A percentile compares a stretch with the other conserved stretches of the same genome.
Conservation (phyloP, 1,284 basidiomycete genomes). For the Paramarasmius palmivorus region DNA sequence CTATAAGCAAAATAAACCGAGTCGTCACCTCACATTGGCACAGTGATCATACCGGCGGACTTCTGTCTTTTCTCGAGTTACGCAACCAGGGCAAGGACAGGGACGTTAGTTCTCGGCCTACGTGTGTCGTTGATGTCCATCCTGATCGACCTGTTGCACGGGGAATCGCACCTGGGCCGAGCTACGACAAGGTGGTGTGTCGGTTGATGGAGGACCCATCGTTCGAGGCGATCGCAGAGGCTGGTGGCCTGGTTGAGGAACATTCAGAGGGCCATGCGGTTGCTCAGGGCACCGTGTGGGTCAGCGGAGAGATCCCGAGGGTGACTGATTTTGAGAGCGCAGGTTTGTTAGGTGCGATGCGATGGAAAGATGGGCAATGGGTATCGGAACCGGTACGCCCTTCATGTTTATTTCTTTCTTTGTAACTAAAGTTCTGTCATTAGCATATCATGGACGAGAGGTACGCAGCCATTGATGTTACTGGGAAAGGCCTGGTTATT, state of each 20-base stretch:
- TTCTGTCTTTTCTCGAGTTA: constrained; percentile 59
- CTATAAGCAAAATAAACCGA: constrained; percentile 55
- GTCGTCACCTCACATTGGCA: constrained; percentile 84
- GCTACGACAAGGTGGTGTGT: constrained; percentile 55
- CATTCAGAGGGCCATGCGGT: constrained; percentile 62
- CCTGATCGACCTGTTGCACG: constrained; percentile 73
- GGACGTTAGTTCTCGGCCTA: constrained; percentile 1
- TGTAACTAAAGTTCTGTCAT: background rate
- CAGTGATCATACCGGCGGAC: constrained; percentile 77
- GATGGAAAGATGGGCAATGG: constrained; percentile 63
- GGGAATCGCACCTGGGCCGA: constrained; percentile 68
- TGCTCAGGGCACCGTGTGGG: constrained; percentile 60
- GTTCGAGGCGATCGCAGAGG: constrained; percentile 59
- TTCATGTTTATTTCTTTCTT: background rate
- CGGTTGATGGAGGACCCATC: constrained; percentile 70
- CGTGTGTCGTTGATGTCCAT: constrained; percentile 69
- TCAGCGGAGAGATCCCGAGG: constrained; percentile 80
- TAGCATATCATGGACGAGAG: constrained; percentile 82
- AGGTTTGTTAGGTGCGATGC: constrained; percentile 66
- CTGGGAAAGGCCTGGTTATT: constrained; percentile 76
- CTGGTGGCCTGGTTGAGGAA: constrained; percentile 58
- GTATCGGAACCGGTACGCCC: constrained; percentile 58
- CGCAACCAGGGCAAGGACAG: constrained; percentile 24
- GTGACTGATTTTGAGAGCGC: constrained; percentile 60
- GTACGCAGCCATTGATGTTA: constrained; percentile 74